Evolutionary conservation across 2,329 filamentous ascomycete genomes (phyloP).

Genomic region (Ustilaginoidea virens): DNA sequence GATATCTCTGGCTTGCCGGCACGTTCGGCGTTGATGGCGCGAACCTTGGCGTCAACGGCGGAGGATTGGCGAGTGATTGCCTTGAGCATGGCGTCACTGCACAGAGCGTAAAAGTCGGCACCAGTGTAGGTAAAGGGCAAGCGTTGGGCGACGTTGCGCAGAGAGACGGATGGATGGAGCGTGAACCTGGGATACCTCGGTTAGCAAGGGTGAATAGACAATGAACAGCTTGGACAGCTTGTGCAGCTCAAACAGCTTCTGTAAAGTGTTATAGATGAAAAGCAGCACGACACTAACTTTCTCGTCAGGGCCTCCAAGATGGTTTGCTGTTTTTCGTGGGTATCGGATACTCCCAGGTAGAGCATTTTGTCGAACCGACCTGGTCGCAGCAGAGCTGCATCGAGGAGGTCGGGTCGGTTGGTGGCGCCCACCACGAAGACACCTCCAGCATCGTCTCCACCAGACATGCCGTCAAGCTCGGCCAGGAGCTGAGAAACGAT

Average conservation of each 20-base stretch:
- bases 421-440: slow-evolving; percentile 97
- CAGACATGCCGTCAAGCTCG: slow-evolving; percentile 94
- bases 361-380: slow-evolving; percentile 98
- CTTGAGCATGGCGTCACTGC: slow-evolving; percentile 97
- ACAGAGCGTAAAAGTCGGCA: slow-evolving; percentile 92
- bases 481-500: slow-evolving; percentile 92
- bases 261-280: not conserved
- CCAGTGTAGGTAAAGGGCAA: slow-evolving; percentile 95
- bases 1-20: slow-evolving; percentile 39
- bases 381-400: slow-evolving; percentile 76
- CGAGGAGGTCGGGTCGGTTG: slow-evolving; percentile 83
- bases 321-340: slow-evolving; percentile 87
- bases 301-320: slow-evolving; percentile 89
- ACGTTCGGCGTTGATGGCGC: slow-evolving; percentile 41
- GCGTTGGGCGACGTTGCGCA: slow-evolving; percentile 55
- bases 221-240: too few species aligned
- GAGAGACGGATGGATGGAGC: slow-evolving; percentile 62
- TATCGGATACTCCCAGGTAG: slow-evolving; percentile 90
- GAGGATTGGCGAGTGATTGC: slow-evolving; percentile 84
- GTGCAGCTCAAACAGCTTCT: not conserved
- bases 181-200: slow-evolving; percentile 57
- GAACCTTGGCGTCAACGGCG: slow-evolving; percentile 71
- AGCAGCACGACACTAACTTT: slow-evolving; percentile 46
- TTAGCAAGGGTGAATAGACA: not conserved
- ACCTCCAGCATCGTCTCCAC: slow-evolving; percentile 70